Base-by-base conservation (phyloP, 2,329 filamentous ascomycete genomes). In the Geosmithia putterillii region DNA sequence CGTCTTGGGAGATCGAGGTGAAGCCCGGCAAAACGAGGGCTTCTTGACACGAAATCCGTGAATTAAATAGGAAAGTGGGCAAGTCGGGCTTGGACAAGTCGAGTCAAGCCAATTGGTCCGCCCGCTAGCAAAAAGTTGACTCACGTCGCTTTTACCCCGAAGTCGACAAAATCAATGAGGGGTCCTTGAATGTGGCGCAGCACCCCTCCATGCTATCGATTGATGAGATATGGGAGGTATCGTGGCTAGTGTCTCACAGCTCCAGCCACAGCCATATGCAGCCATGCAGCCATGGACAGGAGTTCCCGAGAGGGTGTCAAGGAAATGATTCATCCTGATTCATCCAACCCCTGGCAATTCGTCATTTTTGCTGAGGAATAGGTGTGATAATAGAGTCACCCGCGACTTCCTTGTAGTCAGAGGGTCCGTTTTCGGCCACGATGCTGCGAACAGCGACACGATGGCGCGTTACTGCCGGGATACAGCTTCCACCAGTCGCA, bases 1-100 rank as follows among this genome's bases (percentile, higher is more conserved):
- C 54, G 61, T 66, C 51, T 54, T 57, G 58, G 51, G 58, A 48
- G 51, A 50, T 50, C 52, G 51, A 47, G 45, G 51, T 52, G 63
- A 65, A 66, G 62, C 61, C 64, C 60, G 43, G 45, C 44, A 39
- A 17, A 44, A 25, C 42, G 41, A 52, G 46, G 62, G 59, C 60
- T 63, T 63, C 60, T 46, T 19, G 20, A 34, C 32, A 25, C 6
- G 20, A 22, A 22, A 41, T 40, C 20, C 5, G 19, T 40, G 19
- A 23, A 40, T 7, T 22, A 34, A 6, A 12, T 42, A 22, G 36
- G 10, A 17, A 18, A 36, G 23, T 22, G 9, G 41, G 8, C 18
- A 14, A 35, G 25, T 7, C 40, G 23, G 19, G 23, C 23, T 14
- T 20, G 25, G 19, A 21, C 25, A 19, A 18, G 2, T 10, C 14